Evolutionary conservation across 192 early-diverging fungal species (phyloP), one percentile per base, ranked within the genome.

Genomic region (Hyaloraphidium curvatum): DNA sequence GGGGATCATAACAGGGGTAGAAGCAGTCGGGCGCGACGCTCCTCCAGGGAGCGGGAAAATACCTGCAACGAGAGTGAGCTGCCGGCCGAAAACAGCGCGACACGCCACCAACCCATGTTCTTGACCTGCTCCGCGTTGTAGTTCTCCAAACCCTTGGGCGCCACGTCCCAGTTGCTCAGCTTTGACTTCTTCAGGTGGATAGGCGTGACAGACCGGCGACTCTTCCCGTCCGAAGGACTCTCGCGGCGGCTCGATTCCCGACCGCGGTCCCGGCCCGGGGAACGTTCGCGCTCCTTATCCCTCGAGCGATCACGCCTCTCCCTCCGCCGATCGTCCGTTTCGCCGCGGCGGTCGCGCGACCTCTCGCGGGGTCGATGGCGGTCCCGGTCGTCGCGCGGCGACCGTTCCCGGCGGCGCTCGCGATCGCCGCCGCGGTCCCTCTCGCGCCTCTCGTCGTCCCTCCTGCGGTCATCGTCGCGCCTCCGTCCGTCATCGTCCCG

Each of bases 81-180:
- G 30, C 48, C 67, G 63, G 23, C 60, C 25, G 58, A 9, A 62
- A 58, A 21, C 57, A 65, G 13, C 55, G 67, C 22, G 27, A 27
- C 25, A 35, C 19, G 11, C 39, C 25, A 17, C 16, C 7, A 30
- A 72, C 89, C 90, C 28, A 86, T 82, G 16, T 76, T 73, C 66
- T 97, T 97, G 52, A 85, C 91, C 52, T 94, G 84, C 35, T 69
- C 61, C 5, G 84, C 86, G 23, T 80, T 75, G 66, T 94, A 74
- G 39, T 74, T 79, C 62, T 96, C 89, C 55, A 77, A 94, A 22
- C 89, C 90, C 7, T 75, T 71, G 29, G 94, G 94, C 7, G 87
- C 67, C 50, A 84, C 66, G 69, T 97, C 94, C 94, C 94, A 97
- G 62, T 84, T 77, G 53, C 79, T 78, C 27, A 94, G 75, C 62